These are phyloP conservation scores for Neofusicoccum ribis DNA, from an alignment of 2,329 filamentous ascomycete species.

Conservation along the genomic window DNA sequence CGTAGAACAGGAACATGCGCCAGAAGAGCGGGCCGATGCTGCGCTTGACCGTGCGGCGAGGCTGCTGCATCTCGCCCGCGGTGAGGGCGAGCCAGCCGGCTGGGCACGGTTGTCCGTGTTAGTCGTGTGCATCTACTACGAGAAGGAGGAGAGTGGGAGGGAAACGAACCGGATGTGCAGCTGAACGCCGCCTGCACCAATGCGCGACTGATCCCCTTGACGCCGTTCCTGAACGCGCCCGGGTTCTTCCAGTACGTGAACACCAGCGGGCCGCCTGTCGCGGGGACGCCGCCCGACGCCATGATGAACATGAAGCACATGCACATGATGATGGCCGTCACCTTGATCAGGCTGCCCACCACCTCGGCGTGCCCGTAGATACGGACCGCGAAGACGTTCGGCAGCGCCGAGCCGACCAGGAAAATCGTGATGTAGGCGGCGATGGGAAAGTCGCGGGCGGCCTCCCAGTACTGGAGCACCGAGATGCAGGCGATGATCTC, in stretches of 20 bases:
- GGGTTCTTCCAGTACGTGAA: constrained; percentile 33
- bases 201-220: constrained; percentile 33
- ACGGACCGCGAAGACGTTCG: constrained; percentile 43
- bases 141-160: constrained; percentile 31
- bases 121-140: constrained; percentile 24
- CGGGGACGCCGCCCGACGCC: constrained; percentile 35
- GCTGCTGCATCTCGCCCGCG: constrained; percentile 36
- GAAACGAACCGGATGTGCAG: constrained; percentile 40
- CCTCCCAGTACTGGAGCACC: constrained; percentile 31
- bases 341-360: constrained; percentile 45
- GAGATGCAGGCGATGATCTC: constrained; percentile 24
- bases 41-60: constrained; percentile 51
- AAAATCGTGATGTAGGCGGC: constrained; percentile 51
- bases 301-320: constrained; percentile 24
- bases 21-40: constrained; percentile 56
- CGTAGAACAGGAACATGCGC: constrained; percentile 58
- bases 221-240: constrained; percentile 2
- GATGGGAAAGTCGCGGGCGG: constrained; percentile 30
- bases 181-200: constrained; percentile 40
- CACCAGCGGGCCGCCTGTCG: constrained; percentile 35
- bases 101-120: constrained; percentile 42
- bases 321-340: constrained; percentile 19
- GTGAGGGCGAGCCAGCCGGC: constrained; percentile 38
- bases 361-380: constrained; percentile 53
- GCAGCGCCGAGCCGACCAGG: constrained; percentile 44